Evolutionary conservation across 257 asterid genomes (phyloP).

Genomic region (Euphrasia confusa): DNA sequence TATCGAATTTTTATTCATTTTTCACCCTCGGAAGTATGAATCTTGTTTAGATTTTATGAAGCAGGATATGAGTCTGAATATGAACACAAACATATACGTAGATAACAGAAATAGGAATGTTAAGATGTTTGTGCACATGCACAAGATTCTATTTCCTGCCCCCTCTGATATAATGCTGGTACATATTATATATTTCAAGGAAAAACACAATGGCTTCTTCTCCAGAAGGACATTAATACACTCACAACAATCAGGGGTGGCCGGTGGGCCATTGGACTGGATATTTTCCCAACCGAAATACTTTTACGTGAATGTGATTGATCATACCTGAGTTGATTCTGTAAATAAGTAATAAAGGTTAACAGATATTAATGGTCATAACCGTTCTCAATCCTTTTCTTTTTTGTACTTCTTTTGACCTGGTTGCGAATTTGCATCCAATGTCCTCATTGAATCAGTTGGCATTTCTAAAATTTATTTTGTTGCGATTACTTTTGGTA

Average conservation of each 20-base stretch:
- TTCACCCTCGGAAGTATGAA: not conserved
- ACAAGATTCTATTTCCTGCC: not conserved
- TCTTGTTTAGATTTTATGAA: not conserved
- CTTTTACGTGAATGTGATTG: not conserved
- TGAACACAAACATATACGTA: not conserved
- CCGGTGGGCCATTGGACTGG: not conserved
- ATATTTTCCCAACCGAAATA: not conserved
- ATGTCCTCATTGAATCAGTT: not conserved
- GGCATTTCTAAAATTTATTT: slow-evolving; percentile 1
- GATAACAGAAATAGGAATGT: not conserved
- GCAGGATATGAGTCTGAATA: slow-evolving; percentile 4
- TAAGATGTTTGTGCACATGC: not conserved
- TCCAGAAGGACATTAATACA: slow-evolving; percentile 1
- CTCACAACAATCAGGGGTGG: not conserved
- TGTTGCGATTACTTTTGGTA: slow-evolving; percentile 6
- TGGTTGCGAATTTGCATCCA: not conserved
- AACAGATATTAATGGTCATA: no score
- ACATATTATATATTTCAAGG: not conserved
- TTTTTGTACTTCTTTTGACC: not conserved
- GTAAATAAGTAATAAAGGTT: no score
- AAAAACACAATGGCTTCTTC: not conserved
- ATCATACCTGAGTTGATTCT: not conserved
- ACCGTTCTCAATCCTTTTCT: not conserved
- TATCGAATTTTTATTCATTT: not conserved
- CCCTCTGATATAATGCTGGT: not conserved